Evolutionary conservation across 371 early-diverging fungal genomes (phyloP).

Genomic region (Syncephalastrum contaminatum): DNA sequence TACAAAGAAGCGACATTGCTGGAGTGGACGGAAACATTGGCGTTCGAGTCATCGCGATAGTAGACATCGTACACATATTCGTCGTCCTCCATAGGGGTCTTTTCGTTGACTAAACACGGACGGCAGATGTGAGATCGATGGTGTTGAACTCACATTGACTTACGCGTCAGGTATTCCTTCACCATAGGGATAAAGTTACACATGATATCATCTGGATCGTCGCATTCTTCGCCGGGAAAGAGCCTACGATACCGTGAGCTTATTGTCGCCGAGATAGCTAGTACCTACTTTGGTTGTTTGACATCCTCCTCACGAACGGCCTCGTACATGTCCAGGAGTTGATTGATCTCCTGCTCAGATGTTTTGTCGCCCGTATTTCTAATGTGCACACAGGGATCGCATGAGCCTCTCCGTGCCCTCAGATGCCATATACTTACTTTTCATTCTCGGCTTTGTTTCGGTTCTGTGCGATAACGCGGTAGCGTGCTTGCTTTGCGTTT

Average conservation of each 20-base stretch:
- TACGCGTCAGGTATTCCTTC: conserved; percentile 65
- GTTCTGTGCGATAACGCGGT: conserved; percentile 59
- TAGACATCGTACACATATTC: conserved; percentile 65
- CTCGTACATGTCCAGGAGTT: conserved; percentile 65
- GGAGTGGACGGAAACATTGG: conserved; percentile 16
- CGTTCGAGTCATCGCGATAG: conserved; percentile 49
- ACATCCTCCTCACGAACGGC: conserved; percentile 60
- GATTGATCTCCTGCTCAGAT: conserved; percentile 32
- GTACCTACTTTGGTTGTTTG: conserved; percentile 17
- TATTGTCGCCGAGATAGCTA: neutral
- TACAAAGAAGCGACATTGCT: conserved; percentile 52
- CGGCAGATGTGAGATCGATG: neutral
- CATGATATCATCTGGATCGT: conserved; percentile 60
- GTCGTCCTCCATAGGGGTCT: conserved; percentile 29
- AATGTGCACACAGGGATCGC: neutral
- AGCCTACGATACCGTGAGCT: conserved; percentile 17
- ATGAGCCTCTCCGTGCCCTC: neutral
- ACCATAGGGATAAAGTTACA: conserved; percentile 77
- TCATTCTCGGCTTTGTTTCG: conserved; percentile 27
- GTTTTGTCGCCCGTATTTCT: conserved; percentile 4
- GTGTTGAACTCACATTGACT: conserved; percentile 5
- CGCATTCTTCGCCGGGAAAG: conserved; percentile 34
- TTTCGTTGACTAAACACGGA: conserved; percentile 30
- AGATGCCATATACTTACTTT: conserved; percentile 10
- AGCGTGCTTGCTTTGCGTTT: conserved; percentile 53